These are phyloP conservation scores for Ichthyophthirius multifiliis DNA, from an alignment of 169 alveolate species.

Conservation along the genomic window DNA sequence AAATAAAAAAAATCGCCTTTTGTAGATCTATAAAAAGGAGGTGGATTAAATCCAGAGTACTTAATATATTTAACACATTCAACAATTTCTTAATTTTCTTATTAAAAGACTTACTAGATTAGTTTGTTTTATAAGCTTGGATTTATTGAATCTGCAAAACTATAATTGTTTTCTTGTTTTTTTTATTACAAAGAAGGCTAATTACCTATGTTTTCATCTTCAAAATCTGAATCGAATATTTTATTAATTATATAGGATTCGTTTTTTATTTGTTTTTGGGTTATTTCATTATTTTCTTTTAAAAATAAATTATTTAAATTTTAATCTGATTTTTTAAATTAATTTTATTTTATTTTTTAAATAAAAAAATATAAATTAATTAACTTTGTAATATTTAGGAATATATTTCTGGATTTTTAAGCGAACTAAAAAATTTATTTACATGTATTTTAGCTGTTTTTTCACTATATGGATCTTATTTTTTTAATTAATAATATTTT, in stretches of 20 bases:
- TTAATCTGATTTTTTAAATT: too few species aligned
- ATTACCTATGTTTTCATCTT: too few species aligned
- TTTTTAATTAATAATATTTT: too few species aligned
- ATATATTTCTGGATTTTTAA: neutral
- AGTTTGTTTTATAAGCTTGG: conserved; percentile 11
- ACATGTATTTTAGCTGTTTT: conserved; percentile 52
- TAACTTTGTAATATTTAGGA: too few species aligned
- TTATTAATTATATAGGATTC: neutral
- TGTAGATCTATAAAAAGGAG: conserved; percentile 53
- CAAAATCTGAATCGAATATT: too few species aligned
- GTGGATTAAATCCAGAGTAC: conserved; percentile 53
- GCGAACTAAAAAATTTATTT: neutral
- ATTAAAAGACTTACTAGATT: neutral
- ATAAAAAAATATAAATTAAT: too few species aligned
- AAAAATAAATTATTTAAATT: too few species aligned
- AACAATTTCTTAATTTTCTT: neutral
- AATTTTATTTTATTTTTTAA: too few species aligned
- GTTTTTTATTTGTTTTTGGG: neutral
- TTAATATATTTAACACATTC: neutral
- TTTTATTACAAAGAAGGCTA: too few species aligned
- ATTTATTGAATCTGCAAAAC: conserved; percentile 12
- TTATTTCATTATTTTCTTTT: too few species aligned
- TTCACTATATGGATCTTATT: conserved; percentile 32
- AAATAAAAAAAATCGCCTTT: conserved; percentile 72
- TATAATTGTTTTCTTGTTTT: neutral